Percentiles rank a stretch among this genome's conserved stretches.
phyloP scores from a whole-genome alignment of 2,329 filamentous ascomycete genomes.

The Botrytis porri region DNA sequence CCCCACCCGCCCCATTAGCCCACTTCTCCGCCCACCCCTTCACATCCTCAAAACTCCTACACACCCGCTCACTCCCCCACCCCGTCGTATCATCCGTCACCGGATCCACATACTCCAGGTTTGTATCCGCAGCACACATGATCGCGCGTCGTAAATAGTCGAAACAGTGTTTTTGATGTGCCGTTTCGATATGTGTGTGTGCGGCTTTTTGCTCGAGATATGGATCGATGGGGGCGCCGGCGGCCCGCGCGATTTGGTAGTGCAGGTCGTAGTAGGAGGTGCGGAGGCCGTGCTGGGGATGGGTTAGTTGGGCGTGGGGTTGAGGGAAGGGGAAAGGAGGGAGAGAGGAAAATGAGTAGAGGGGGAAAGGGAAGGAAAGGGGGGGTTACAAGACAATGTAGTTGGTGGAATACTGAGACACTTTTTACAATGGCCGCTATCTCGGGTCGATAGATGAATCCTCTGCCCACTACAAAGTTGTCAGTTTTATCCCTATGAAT shows the following conservation, averaged over 20 bases:
- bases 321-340: no score
- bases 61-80: constrained; percentile 22
- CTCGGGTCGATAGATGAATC: constrained; percentile 11
- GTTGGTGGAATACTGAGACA: constrained; percentile 24
- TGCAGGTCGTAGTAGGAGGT: constrained; percentile 3
- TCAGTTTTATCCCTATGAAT: background rate
- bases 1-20: constrained; percentile 7
- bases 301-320: no score
- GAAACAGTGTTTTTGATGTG: constrained; percentile 24
- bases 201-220: constrained; percentile 12
- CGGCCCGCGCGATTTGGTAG: background rate
- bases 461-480: background rate
- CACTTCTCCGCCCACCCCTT: constrained; percentile 20
- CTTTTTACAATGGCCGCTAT: constrained; percentile 6
- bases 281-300: constrained; percentile 9
- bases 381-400: constrained; percentile 23
- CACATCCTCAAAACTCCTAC: constrained; percentile 24
- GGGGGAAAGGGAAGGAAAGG: background rate
- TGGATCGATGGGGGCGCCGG: background rate
- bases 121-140: constrained; percentile 25
- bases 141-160: constrained; percentile 25
- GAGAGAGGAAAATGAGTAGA: no score
- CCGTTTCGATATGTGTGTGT: background rate
- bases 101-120: constrained; percentile 19
- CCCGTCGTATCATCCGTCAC: constrained; percentile 21